Conservation (phyloP, 805 yeast species). For the Phaffomyces antillensis region DNA sequence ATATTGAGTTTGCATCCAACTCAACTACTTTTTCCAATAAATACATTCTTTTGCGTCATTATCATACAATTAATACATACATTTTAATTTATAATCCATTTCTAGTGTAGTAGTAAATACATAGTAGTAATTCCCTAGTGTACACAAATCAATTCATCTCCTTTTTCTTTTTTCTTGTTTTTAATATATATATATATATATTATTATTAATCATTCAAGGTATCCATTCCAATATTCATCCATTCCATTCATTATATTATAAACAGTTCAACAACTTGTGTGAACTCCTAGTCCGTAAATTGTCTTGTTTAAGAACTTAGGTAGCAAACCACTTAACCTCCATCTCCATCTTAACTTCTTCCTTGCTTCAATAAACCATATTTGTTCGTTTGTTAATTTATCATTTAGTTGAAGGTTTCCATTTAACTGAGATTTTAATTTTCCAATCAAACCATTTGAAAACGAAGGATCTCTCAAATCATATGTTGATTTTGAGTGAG, state of each 20-base stretch:
- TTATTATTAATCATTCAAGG: no score
- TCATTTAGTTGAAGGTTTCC: slow-evolving; percentile 6
- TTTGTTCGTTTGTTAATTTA: slow-evolving; percentile 10
- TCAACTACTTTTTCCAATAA: no score
- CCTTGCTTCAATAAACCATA: slow-evolving; percentile 32
- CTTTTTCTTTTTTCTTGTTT: no score
- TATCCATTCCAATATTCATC: not conserved
- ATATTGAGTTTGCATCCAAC: slow-evolving; percentile 4
- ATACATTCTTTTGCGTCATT: no score
- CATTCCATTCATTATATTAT: not conserved
- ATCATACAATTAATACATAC: no score
- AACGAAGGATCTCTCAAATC: slow-evolving; percentile 13
- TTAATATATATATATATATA: no score
- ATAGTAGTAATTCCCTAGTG: no score
- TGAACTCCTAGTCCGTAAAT: not conserved
- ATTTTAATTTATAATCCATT: no score
- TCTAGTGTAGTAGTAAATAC: no score
- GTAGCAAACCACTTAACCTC: slow-evolving; percentile 40
- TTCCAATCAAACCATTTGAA: slow-evolving; percentile 26
- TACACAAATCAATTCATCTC: no score
- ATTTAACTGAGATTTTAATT: slow-evolving; percentile 26
- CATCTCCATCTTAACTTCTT: slow-evolving; percentile 44
- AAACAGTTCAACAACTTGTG: no score
- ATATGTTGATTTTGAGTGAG: slow-evolving; percentile 4
- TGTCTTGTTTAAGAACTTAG: slow-evolving; percentile 22